phyloP scores from a whole-genome alignment of 176 grass and related monocot species.

The Themeda triandra region DNA sequence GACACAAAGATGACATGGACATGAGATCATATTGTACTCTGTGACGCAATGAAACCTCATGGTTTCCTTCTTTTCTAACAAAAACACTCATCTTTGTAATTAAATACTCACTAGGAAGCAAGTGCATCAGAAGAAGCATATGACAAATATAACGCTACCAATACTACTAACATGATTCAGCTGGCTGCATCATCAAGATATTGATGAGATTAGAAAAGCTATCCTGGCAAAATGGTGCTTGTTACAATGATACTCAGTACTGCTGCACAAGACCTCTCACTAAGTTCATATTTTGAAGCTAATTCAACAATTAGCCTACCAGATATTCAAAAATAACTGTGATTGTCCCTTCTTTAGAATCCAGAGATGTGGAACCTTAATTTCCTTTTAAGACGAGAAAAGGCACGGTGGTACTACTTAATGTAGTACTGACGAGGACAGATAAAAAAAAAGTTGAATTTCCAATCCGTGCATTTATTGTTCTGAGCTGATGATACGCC shows the following conservation, averaged over 20 bases:
- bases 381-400: neutral
- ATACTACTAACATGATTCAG: neutral
- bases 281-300: neutral
- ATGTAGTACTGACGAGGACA: neutral
- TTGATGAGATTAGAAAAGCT: neutral
- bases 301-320: neutral
- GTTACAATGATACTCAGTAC: neutral
- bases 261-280: neutral
- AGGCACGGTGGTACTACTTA: neutral
- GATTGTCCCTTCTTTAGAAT: neutral
- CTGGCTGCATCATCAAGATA: neutral
- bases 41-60: neutral
- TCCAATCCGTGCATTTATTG: neutral
- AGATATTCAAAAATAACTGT: neutral
- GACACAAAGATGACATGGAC: neutral
- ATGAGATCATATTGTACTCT: neutral
- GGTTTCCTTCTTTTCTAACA: neutral
- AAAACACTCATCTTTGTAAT: neutral
- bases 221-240: neutral
- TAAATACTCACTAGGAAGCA: neutral
- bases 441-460: neutral
- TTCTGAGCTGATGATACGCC: constrained; percentile 5
- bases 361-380: too few relatives aligned
- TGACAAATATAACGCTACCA: neutral
- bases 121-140: neutral